A percentile compares a stretch with the other conserved stretches of the same genome.
phyloP scores from a whole-genome alignment of 345 rosid genomes.

The Populus tremula region DNA sequence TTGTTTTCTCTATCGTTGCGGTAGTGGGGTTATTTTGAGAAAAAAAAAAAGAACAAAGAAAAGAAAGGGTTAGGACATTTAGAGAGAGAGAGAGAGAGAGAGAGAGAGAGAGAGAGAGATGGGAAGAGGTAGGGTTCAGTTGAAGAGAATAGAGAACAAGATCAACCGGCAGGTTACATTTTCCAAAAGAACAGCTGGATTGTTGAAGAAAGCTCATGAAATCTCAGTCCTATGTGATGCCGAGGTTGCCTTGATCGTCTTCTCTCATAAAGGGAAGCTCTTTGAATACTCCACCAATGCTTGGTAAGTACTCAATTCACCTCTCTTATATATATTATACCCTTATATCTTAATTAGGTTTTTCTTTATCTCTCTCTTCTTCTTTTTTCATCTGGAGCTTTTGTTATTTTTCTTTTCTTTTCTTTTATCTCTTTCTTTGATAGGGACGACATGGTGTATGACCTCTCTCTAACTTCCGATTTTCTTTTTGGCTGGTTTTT shows the following conservation, averaged over 20 bases:
- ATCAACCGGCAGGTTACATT: conserved; percentile 77
- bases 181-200: conserved; percentile 69
- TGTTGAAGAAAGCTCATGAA: conserved; percentile 84
- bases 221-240: conserved; percentile 76
- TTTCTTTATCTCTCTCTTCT: not conserved
- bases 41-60: not conserved
- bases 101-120: conserved; percentile 17
- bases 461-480: not conserved
- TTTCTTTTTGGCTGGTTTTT: not conserved
- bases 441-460: not conserved
- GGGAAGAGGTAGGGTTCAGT: conserved; percentile 89
- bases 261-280: conserved; percentile 78
- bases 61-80: not conserved
- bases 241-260: conserved; percentile 71
- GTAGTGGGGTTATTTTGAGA: conserved; percentile 44
- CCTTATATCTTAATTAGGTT: not conserved
- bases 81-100: conserved; percentile 4
- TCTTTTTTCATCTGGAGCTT: not conserved
- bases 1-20: conserved; percentile 17
- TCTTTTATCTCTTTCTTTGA: not conserved
- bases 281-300: conserved; percentile 68
- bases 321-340: not conserved
- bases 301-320: conserved; percentile 30
- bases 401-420: not conserved
- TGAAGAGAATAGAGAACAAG: conserved; percentile 83